Evolutionary conservation across 345 rosid genomes (phyloP).

Genomic region (Punica granatum): DNA sequence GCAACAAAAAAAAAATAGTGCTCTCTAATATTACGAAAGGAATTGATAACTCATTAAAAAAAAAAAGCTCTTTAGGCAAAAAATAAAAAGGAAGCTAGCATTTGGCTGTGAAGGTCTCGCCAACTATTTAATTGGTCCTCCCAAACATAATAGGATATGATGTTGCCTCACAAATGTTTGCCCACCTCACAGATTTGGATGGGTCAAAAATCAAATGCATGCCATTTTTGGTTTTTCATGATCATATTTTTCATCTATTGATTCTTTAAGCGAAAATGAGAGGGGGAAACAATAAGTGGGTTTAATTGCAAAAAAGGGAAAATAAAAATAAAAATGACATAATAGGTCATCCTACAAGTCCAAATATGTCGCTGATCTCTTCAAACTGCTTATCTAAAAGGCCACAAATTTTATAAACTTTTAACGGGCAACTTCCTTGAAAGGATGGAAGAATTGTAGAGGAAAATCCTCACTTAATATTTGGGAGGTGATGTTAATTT

Average conservation of each 20-base stretch:
- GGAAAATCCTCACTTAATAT: too few species aligned
- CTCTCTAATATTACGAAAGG: background rate
- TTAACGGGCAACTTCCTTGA: too few species aligned
- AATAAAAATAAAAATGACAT: too few species aligned
- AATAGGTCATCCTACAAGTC: too few species aligned
- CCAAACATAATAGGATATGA: slow-evolving; percentile 1
- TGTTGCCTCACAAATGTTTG: background rate
- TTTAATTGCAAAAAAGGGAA: too few species aligned
- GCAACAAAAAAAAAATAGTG: background rate
- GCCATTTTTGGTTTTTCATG: background rate
- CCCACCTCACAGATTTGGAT: background rate
- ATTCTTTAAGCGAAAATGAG: background rate
- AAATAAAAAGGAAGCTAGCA: background rate
- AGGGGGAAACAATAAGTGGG: too few species aligned
- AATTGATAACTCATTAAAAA: background rate
- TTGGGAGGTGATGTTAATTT: too few species aligned
- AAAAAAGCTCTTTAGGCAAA: background rate
- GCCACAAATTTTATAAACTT: too few species aligned
- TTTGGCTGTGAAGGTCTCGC: background rate
- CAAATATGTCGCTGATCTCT: too few species aligned
- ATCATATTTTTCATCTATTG: background rate
- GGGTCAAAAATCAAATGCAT: background rate
- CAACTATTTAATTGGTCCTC: background rate
- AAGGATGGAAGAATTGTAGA: too few species aligned
- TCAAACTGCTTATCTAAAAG: too few species aligned